Percentiles rank a stretch among this genome's conserved stretches.
Conservation (phyloP, 1,139 yeast genomes). For the Chernovozyma sophiae-reginae region DNA sequence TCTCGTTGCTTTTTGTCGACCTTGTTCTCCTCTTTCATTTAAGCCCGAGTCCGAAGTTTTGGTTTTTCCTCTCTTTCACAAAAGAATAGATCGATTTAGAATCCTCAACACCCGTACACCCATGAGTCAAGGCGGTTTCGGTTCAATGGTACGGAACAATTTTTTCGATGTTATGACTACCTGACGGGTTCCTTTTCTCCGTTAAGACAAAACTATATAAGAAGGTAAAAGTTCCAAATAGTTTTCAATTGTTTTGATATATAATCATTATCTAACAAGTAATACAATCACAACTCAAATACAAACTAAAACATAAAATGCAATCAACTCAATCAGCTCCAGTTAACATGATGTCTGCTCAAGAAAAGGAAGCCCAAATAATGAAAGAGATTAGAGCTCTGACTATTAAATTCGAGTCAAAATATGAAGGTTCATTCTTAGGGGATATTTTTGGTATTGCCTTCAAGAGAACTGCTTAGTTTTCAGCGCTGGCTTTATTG, state of each 20-base stretch:
- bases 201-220: neutral
- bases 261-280: neutral
- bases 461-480: conserved; percentile 6
- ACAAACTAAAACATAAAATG: conserved; percentile 12
- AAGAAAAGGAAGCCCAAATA: conserved; percentile 47
- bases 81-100: neutral
- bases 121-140: neutral
- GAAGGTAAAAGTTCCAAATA: neutral
- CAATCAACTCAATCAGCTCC: conserved; percentile 12
- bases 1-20: too few relatives aligned
- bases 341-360: conserved; percentile 27
- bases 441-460: conserved; percentile 43
- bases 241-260: neutral
- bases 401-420: conserved; percentile 34
- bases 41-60: conserved; percentile 3
- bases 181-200: neutral
- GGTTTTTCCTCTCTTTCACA: conserved; percentile 1
- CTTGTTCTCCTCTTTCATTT: conserved; percentile 1
- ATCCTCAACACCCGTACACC: conserved; percentile 1
- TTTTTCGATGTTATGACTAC: neutral
- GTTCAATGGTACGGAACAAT: conserved; percentile 3
- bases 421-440: conserved; percentile 41
- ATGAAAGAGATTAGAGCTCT: conserved; percentile 44
- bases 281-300: too few relatives aligned
- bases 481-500: neutral